Evolutionary conservation across 768 basidiomycete genomes (phyloP).

Genomic region (Collybia mongolica): DNA sequence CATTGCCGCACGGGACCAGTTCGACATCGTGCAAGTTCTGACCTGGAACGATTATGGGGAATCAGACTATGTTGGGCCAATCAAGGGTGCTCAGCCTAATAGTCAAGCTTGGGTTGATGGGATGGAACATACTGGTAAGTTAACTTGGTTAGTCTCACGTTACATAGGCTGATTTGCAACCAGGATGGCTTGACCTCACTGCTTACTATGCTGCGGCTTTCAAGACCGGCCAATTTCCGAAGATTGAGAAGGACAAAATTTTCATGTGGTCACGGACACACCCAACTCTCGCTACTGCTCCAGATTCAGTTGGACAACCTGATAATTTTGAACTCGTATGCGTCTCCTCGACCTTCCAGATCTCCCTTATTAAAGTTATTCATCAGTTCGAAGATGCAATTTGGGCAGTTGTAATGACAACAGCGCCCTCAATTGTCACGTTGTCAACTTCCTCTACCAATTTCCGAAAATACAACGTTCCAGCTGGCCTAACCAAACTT

Average conservation of each 20-base stretch:
- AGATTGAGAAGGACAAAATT: conserved; percentile 57
- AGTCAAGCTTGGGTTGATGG: conserved; percentile 75
- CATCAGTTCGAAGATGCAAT: conserved; percentile 56
- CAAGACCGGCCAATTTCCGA: conserved; percentile 65
- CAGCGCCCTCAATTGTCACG: conserved; percentile 52
- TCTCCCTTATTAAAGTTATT: not conserved
- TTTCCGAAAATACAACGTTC: conserved; percentile 45
- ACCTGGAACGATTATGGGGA: conserved; percentile 80
- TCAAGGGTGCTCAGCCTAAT: conserved; percentile 69
- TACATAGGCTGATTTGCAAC: not conserved
- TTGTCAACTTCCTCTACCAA: conserved; percentile 47
- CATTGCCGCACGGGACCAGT: conserved; percentile 49
- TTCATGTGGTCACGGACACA: conserved; percentile 74
- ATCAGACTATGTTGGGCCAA: conserved; percentile 79
- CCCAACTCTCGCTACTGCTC: conserved; percentile 49
- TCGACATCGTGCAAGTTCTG: conserved; percentile 60
- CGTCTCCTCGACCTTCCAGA: conserved; percentile 18
- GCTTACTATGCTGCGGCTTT: conserved; percentile 68
- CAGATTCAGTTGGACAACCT: conserved; percentile 56
- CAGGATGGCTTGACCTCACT: conserved; percentile 67
- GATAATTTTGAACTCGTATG: conserved; percentile 56
- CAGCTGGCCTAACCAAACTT: conserved; percentile 61
- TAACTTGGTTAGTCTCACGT: conserved; percentile 5
- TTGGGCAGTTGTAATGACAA: conserved; percentile 70
- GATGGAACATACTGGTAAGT: conserved; percentile 50